phyloP scores from a whole-genome alignment of 345 rosid genomes.

The Brassica cretica region DNA sequence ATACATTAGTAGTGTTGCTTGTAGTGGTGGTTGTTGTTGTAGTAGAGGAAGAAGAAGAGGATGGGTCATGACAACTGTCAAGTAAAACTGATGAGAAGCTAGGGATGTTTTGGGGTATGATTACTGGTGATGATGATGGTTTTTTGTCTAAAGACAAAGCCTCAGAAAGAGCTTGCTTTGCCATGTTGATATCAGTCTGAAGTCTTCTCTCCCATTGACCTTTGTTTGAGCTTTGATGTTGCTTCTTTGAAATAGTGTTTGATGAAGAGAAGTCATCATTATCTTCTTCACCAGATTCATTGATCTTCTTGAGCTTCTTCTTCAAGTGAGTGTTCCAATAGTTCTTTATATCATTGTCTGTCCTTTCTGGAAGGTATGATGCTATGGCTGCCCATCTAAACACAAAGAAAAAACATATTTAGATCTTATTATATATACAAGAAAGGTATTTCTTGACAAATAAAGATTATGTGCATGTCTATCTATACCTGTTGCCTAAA shows the following conservation, averaged over 20 bases:
- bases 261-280: conserved; percentile 28
- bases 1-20: conserved; percentile 28
- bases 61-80: conserved; percentile 29
- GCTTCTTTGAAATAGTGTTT: conserved; percentile 29
- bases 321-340: conserved; percentile 95
- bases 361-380: conserved; percentile 94
- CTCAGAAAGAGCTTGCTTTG: conserved; percentile 76
- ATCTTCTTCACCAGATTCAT: conserved; percentile 42
- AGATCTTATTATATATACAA: conserved; percentile 15
- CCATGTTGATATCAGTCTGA: conserved; percentile 85
- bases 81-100: conserved; percentile 30
- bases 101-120: conserved; percentile 26
- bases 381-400: conserved; percentile 99
- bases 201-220: conserved; percentile 96
- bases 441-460: background rate
- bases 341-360: conserved; percentile 94
- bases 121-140: conserved; percentile 20
- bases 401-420: conserved; percentile 12
- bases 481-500: conserved; percentile 77
- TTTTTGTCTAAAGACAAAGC: conserved; percentile 77
- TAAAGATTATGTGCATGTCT: conserved; percentile 20
- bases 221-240: conserved; percentile 46
- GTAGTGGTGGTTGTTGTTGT: conserved; percentile 32
- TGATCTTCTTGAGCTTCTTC: conserved; percentile 69
- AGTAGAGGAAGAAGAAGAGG: conserved; percentile 39